A percentile compares a stretch with the other conserved stretches of the same genome.
Conservation (phyloP, 202 grass and related monocot species). For the Carex sylvatica region DNA sequence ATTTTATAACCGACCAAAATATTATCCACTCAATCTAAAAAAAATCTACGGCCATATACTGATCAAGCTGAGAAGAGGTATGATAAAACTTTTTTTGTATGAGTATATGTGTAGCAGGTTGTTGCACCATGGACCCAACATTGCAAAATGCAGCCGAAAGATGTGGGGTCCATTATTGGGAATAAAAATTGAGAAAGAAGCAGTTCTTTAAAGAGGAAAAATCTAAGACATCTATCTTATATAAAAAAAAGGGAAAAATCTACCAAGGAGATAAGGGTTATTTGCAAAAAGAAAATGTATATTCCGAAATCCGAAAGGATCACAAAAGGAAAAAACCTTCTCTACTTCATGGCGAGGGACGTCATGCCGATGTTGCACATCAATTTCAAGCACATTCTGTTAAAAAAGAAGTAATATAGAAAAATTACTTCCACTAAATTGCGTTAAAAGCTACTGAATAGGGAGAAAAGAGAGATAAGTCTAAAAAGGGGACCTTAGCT, state of each 20-base stretch:
- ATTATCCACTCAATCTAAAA: slow-evolving; percentile 8
- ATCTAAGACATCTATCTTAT: background rate
- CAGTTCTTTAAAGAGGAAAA: background rate
- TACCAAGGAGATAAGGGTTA: background rate
- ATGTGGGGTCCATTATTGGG: background rate
- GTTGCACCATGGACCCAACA: background rate
- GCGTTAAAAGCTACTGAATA: background rate
- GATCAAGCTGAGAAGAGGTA: background rate
- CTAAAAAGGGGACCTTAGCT: slow-evolving; percentile 41
- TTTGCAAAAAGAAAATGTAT: background rate
- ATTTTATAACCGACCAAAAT: background rate
- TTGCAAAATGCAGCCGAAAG: slow-evolving; percentile 1
- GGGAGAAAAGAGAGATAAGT: background rate
- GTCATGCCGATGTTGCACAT: slow-evolving; percentile 51
- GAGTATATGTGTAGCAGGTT: background rate
- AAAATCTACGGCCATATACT: background rate
- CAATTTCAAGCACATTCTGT: slow-evolving; percentile 67
- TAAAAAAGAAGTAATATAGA: background rate
- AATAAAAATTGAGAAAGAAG: background rate
- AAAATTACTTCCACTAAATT: background rate
- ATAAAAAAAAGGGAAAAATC: background rate
- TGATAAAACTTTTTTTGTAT: background rate
- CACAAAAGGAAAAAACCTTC: slow-evolving; percentile 37
- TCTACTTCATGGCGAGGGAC: slow-evolving; percentile 64
- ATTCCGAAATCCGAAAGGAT: background rate